Base-by-base conservation (phyloP, 2,329 filamentous ascomycete genomes). In the Delphinella strobiligena region DNA sequence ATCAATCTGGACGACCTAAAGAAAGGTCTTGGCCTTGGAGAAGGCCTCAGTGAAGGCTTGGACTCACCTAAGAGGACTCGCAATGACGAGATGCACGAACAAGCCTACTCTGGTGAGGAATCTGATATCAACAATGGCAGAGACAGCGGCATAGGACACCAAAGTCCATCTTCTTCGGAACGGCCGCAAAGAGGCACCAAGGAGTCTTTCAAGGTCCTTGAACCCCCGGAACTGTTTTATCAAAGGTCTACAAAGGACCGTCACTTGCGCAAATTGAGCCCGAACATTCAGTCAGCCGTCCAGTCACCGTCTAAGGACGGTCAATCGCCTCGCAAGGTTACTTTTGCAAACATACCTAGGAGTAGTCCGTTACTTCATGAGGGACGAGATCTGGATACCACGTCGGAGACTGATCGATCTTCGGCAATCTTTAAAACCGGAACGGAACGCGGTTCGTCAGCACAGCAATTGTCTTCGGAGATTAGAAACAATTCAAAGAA, bases 1-100 rank as follows among this genome's bases (percentile, higher is more conserved):
- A 75, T 89, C 48, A 78, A 83, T 50, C 57, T 71, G 14, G 66
- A 70, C 12, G 69, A 69, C 46, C 54, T 71, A 30, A 78, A 76
- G 55, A 75, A 78, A 68, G 80, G 82, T 2, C 54, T 69, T 29
- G 62, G 63, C 1, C 60, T 87, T 30, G 71, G 74, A 4, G 64
- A 80, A 14, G 52, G 63, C 36, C 44, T 66, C 42, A 27, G 22
- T 27, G 22, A 27, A 7, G 22, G 22, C 7, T 12, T 27, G 22
- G 7, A 7, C 7, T 27, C 22, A 7, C 22, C 22, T 27, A 27
- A 27, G 7, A 27, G 22, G 7, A 27, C 22, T 7, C n/a, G n/a
- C n/a, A n/a, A n/a, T n/a, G n/a, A n/a, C n/a, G n/a, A n/a, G n/a
- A n/a, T 75, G 73, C 42, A 75, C 75, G 1, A 68, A 78, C 15